Percentiles rank a stretch among this genome's conserved stretches.
phyloP scores from a whole-genome alignment of 148 eudicot genomes.

The Salicornia ramosissima region DNA sequence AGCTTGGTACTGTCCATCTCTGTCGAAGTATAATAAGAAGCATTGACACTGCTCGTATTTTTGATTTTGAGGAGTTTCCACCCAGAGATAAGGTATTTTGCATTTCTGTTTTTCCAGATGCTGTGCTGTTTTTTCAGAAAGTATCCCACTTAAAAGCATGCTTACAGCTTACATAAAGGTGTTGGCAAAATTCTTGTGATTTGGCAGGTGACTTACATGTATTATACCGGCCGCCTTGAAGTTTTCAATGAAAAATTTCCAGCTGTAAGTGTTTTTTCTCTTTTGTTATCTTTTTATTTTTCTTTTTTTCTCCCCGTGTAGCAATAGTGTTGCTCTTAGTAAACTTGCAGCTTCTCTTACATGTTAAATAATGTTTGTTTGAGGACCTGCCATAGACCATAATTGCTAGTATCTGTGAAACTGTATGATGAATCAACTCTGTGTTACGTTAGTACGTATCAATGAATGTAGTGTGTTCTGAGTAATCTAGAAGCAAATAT shows the following conservation, averaged over 20 bases:
- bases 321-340: constrained; percentile 1
- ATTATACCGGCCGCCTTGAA: constrained; percentile 96
- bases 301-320: not conserved
- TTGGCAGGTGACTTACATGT: constrained; percentile 88
- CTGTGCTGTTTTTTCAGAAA: not conserved
- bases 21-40: constrained; percentile 99
- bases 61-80: constrained; percentile 98
- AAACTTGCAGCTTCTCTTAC: not conserved
- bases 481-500: not conserved
- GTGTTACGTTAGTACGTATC: too few relatives aligned
- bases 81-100: constrained; percentile 74
- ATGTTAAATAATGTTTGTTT: not conserved
- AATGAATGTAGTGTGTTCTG: too few relatives aligned
- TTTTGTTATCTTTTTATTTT: not conserved
- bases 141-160: not conserved
- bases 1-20: constrained; percentile 95
- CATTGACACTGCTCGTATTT: constrained; percentile 97
- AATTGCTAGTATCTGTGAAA: not conserved
- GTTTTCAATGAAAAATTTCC: constrained; percentile 93
- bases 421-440: not conserved
- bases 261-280: constrained; percentile 49
- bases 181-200: constrained; percentile 15
- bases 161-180: constrained; percentile 6
- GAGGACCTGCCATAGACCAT: not conserved
- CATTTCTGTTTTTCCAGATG: constrained; percentile 6